Base-by-base conservation (phyloP, 2,329 filamentous ascomycete species). In the Lanzia echinophila region DNA sequence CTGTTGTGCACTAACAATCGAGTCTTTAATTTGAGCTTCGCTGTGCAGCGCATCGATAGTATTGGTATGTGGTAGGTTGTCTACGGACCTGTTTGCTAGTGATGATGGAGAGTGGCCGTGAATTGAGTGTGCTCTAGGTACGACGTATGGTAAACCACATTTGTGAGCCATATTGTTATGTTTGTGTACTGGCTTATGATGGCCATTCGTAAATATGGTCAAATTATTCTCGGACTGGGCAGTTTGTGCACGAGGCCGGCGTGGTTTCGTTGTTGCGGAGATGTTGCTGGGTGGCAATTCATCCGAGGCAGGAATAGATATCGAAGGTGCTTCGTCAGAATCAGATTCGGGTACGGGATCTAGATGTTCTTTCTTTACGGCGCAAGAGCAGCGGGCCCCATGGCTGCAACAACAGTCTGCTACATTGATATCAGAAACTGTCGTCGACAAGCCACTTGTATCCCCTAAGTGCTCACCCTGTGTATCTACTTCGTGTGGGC, bases 371-470 rank as follows among this genome's bases (percentile, higher is more conserved):
- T 82, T 84, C 71, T 85, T 86, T 65, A 78, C 70, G 53, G 76
- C 75, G 68, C 84, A 87, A 52, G 80, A 79, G 73, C 84, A 87
- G 62, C 79, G 79, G 44, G 78, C 81, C 59, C 83, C 84, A 63
- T 86, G 83, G 68, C 84, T 86, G 69, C 83, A 87, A 70, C 82
- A 86, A 69, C 84, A 87, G 62, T 83, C 81, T 81, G 71, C 65
- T 68, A 63, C 54, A 64, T 64, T 57, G 53, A 60, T 56, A 63
- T 68, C 62, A 68, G 66, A 67, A 64, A 61, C 56, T 65, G 62
- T 58, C 60, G 60, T 53, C 55, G 60, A 56, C 53, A 58, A 60
- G 56, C 55, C 59, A 54, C 47, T 54, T 47, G 57, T 53, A 55
- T 58, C 52, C 54, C 55, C 58, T 60, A 60, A 62, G 60, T 62